Percentiles rank a stretch among this genome's conserved stretches.
These are phyloP conservation scores for Dictyostelium capitatum DNA, from an alignment of 78 protist genomes.

Conservation along the genomic window DNA sequence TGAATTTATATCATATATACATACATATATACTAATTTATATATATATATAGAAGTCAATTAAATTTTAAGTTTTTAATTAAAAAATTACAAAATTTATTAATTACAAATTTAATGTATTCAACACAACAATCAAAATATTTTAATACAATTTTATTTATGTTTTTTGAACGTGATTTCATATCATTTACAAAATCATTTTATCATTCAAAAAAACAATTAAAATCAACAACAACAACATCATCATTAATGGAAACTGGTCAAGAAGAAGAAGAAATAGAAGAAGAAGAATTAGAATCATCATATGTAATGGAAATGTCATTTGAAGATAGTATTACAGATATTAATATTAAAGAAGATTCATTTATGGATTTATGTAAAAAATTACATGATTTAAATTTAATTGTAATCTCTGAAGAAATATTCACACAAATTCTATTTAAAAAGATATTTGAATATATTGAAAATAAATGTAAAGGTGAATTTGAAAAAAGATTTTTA, in stretches of 20 bases:
- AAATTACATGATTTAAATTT: conserved; percentile 37
- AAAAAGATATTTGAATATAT: conserved; percentile 50
- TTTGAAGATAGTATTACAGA: conserved; percentile 52
- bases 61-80: conserved; percentile 11
- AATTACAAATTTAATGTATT: conserved; percentile 11
- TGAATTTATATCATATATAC: no score
- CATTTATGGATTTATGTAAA: conserved; percentile 35
- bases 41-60: no score
- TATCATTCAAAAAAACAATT: conserved; percentile 13
- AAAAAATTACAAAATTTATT: conserved; percentile 40
- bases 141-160: conserved; percentile 38
- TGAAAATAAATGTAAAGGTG: conserved; percentile 49
- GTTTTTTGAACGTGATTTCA: conserved; percentile 69
- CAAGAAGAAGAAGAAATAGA: conserved; percentile 41
- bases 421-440: conserved; percentile 42
- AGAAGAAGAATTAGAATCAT: conserved; percentile 23
- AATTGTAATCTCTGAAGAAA: conserved; percentile 41
- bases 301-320: conserved; percentile 33
- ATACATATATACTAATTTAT: no score
- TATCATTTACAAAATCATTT: conserved; percentile 57
- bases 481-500: conserved; percentile 33
- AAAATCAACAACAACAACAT: neutral
- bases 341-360: conserved; percentile 41
- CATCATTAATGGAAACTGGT: neutral
- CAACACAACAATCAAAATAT: neutral